phyloP scores from a whole-genome alignment of 441 rosid genomes.

The Brassica balearica region DNA sequence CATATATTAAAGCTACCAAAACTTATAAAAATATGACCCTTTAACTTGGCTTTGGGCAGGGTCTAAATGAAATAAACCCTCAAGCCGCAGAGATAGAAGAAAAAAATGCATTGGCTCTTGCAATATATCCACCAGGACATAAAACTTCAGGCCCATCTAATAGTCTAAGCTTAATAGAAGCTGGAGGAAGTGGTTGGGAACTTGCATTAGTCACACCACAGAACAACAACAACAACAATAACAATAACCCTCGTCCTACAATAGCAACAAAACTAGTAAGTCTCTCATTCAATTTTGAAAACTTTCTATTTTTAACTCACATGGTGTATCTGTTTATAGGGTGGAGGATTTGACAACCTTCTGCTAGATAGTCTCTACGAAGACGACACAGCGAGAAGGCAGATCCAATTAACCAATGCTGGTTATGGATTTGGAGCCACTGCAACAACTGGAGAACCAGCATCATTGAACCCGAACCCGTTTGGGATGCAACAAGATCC shows the following conservation, averaged over 20 bases:
- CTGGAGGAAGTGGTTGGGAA: conserved; percentile 77
- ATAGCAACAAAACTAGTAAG: conserved; percentile 49
- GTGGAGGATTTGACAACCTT: conserved; percentile 81
- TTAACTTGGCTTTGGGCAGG: conserved; percentile 50
- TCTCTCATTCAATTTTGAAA: conserved; percentile 1
- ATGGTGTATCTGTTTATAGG: conserved; percentile 48
- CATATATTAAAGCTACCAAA: conserved; percentile 6
- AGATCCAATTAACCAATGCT: conserved; percentile 68
- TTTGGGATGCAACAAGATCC: conserved; percentile 78
- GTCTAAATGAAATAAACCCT: conserved; percentile 75
- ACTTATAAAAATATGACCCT: not conserved
- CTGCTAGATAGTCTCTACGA: conserved; percentile 84
- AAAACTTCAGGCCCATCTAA: conserved; percentile 47
- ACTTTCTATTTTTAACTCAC: not conserved
- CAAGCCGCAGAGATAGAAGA: conserved; percentile 73
- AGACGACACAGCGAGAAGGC: conserved; percentile 72
- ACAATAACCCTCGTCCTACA: conserved; percentile 26
- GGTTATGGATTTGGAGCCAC: conserved; percentile 65
- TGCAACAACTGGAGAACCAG: not conserved
- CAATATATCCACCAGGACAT: conserved; percentile 67
- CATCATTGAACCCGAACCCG: conserved; percentile 43
- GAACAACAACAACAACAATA: conserved; percentile 44
- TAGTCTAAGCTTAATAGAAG: conserved; percentile 52
- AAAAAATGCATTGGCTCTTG: conserved; percentile 88
- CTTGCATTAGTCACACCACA: conserved; percentile 80